phyloP scores from a whole-genome alignment of 2,329 filamentous ascomycete species.

The Pseudocercospora fuligena region DNA sequence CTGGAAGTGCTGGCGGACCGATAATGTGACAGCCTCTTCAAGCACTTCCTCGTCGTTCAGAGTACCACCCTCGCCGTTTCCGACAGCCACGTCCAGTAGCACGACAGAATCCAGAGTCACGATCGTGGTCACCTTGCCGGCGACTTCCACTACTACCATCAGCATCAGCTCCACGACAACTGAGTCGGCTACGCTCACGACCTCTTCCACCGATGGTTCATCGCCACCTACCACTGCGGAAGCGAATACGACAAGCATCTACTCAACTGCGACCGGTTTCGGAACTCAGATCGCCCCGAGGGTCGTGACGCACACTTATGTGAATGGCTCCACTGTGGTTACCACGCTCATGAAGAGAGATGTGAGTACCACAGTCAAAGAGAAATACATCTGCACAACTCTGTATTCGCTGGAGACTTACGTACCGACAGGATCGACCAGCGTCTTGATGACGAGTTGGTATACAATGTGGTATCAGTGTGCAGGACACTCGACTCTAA shows the following conservation, averaged over 20 bases:
- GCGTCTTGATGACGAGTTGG: neutral
- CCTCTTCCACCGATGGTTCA: neutral
- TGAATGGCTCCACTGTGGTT: constrained; percentile 1
- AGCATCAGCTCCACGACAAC: neutral
- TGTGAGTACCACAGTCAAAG: constrained; percentile 8
- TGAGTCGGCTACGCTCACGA: neutral
- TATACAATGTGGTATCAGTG: constrained; percentile 5
- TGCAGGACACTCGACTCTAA: neutral
- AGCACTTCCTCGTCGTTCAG: neutral
- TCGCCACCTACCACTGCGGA: neutral
- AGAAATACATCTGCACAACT: neutral
- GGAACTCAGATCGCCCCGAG: neutral
- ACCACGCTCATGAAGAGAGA: constrained; percentile 9
- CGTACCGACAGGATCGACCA: neutral
- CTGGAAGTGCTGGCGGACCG: constrained; percentile 16
- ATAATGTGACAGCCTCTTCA: constrained; percentile 5
- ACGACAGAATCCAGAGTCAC: neutral
- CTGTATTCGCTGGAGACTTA: neutral
- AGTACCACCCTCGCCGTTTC: neutral
- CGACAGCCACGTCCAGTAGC: neutral
- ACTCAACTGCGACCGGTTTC: neutral
- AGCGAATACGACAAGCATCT: neutral
- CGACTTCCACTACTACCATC: neutral
- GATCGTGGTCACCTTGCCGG: neutral
- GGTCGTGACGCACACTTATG: constrained; percentile 10